Percentiles rank a stretch among this genome's conserved stretches.
Evolutionary conservation across 495 filamentous ascomycete species (phyloP).

Genomic region (Penicillium desertorum): DNA sequence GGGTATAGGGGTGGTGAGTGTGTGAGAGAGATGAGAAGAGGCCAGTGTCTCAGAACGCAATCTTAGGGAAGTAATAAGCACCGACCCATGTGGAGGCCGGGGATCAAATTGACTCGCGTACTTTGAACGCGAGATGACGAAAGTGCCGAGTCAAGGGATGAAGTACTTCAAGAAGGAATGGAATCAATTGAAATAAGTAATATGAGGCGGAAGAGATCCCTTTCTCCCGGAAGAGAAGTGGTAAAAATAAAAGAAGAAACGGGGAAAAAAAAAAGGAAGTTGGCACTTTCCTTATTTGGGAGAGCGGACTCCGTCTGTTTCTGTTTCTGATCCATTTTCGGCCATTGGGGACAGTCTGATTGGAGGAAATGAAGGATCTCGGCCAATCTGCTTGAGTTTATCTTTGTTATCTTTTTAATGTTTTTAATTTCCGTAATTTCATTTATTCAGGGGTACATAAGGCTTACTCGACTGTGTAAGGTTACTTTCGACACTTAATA

Average conservation of each 20-base stretch:
- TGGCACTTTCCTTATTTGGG: conserved; percentile 5
- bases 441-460: not conserved
- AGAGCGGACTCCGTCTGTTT: not conserved
- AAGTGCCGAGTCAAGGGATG: conserved; percentile 11
- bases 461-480: no score
- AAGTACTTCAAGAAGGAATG: conserved; percentile 6
- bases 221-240: not conserved
- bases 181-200: not conserved
- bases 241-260: not conserved
- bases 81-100: conserved; percentile 10
- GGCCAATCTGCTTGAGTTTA: not conserved
- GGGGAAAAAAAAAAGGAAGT: not conserved
- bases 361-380: conserved; percentile 2
- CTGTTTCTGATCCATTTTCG: not conserved
- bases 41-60: conserved; percentile 11
- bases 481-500: not conserved
- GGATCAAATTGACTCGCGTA: not conserved
- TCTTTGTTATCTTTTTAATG: no score
- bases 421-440: no score
- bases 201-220: not conserved
- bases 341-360: not conserved
- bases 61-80: conserved; percentile 11
- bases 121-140: conserved; percentile 6
- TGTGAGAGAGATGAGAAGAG: conserved; percentile 3
- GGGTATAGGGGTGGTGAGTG: not conserved